phyloP scores from a whole-genome alignment of 495 filamentous ascomycete genomes.

The Aspergillus heteromorphus region DNA sequence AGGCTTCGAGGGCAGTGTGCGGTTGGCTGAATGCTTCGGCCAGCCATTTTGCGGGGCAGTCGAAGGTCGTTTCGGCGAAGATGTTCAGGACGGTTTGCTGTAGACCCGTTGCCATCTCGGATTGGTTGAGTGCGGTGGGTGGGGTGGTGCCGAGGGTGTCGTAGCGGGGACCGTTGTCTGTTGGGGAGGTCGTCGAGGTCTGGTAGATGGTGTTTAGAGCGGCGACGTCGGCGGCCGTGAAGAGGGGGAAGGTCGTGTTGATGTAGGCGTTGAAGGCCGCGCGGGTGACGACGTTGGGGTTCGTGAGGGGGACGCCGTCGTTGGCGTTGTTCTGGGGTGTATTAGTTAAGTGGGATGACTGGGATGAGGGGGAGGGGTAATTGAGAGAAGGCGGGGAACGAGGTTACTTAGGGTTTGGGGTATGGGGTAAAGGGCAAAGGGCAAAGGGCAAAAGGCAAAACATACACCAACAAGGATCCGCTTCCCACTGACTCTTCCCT shows the following conservation, averaged over 20 bases:
- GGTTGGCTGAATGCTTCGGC: conserved; percentile 52
- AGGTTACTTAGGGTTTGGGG: no score
- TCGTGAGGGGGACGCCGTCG: conserved; percentile 48
- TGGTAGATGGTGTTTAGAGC: conserved; percentile 44
- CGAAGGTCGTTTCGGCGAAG: conserved; percentile 56
- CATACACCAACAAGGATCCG: conserved; percentile 45
- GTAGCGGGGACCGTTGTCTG: conserved; percentile 22
- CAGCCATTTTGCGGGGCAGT: conserved; percentile 60
- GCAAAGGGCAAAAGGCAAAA: not conserved
- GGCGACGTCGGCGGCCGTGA: conserved; percentile 41
- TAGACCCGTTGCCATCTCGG: conserved; percentile 44
- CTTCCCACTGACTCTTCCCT: conserved; percentile 47
- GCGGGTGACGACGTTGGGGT: conserved; percentile 45
- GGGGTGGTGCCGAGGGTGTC: conserved; percentile 41
- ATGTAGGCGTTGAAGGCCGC: conserved; percentile 41
- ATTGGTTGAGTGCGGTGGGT: conserved; percentile 43
- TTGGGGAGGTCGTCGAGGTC: conserved; percentile 15
- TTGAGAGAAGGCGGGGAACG: no score
- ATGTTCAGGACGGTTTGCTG: conserved; percentile 38
- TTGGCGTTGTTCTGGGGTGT: conserved; percentile 44
- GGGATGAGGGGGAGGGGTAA: not conserved
- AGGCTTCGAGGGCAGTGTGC: conserved; percentile 27
- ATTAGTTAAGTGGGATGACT: not conserved
- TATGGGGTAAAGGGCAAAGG: no score
- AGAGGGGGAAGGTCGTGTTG: conserved; percentile 40